Base-by-base conservation (phyloP, 192 early-diverging fungal species). In the Rhizophagus sp. region DNA sequence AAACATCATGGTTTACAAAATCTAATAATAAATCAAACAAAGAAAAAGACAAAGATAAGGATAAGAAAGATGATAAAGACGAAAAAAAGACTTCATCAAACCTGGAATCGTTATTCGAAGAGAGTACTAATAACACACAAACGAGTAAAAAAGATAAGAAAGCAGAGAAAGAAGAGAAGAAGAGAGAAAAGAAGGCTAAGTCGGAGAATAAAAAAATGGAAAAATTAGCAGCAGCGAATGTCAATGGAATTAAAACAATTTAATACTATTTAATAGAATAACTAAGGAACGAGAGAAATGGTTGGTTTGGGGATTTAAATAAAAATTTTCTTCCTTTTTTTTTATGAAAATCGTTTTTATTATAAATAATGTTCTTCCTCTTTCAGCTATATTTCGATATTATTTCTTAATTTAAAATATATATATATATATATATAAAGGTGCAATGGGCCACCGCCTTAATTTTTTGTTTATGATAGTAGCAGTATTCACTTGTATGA, bases 121-220 rank as follows among this genome's bases (percentile, higher is more conserved):
- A 44, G 15, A 30, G 9, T 4, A 33, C 13, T 66, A 52, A 52
- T 9, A 22, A 41, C 11, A 24, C 17, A 62, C 24, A 67, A 49
- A 24, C 73, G 24, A 67, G 44, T 50, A 78, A 78, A 24, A 78
- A 67, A 78, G 76, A 78, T 47, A 78, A 78, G 22, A 78, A 78
- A 52, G 66, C 47, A 12, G 76, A 66, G 52, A 68, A 78, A 68
- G 44, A 78, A 49, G 65, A 62, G 8, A 68, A 49, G 25, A 78
- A 78, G 17, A n/a, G 15, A 47, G 44, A 47, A 47, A 47, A 47
- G 11, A 47, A 47, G 4, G 44, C 44, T 47, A 47, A 47, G 11
- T 47, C 11, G 2, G 65, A 78, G 36, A 68, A 57, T 24, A 67
- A 68, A 67, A 47, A 67, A 61, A 19, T 12, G 8, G 61, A 78